Conservation (phyloP, 768 basidiomycete genomes). For the Leccinum sublutescens region DNA sequence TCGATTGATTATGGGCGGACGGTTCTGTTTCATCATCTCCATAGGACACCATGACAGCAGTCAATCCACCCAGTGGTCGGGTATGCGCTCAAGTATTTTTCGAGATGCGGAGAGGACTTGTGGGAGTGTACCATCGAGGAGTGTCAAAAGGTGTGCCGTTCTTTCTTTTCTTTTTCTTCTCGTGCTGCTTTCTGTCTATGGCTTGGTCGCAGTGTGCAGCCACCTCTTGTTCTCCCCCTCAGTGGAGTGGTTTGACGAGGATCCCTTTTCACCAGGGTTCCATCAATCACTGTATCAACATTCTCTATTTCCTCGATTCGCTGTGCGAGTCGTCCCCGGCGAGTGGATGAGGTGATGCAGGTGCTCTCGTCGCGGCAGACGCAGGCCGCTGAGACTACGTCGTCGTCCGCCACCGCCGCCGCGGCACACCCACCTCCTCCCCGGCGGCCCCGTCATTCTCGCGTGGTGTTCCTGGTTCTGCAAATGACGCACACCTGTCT, state of each 20-base stretch:
- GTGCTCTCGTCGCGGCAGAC: not conserved
- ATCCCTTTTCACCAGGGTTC: slow-evolving; percentile 53
- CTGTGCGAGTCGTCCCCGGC: slow-evolving; percentile 81
- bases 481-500: slow-evolving; percentile 38
- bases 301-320: slow-evolving; percentile 87
- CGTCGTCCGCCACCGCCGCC: no score
- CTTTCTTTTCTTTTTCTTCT: not conserved
- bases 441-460: not conserved
- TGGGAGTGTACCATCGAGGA: slow-evolving; percentile 95
- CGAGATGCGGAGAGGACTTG: slow-evolving; percentile 84
- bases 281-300: slow-evolving; percentile 90
- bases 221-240: no score
- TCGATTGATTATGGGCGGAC: no score
- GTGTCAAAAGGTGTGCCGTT: slow-evolving; percentile 72
- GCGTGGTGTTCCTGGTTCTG: not conserved
- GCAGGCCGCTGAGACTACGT: not conserved
- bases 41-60: no score
- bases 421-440: no score
- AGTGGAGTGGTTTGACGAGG: not conserved
- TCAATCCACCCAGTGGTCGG: slow-evolving; percentile 74
- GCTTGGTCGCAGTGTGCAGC: not conserved
- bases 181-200: not conserved
- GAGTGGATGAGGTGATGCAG: slow-evolving; percentile 69
- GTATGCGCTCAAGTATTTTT: slow-evolving; percentile 82
- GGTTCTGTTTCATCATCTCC: no score